These are phyloP conservation scores for Rubroboletus pulcherrimus DNA, from an alignment of 768 basidiomycete genomes.

Conservation along the genomic window DNA sequence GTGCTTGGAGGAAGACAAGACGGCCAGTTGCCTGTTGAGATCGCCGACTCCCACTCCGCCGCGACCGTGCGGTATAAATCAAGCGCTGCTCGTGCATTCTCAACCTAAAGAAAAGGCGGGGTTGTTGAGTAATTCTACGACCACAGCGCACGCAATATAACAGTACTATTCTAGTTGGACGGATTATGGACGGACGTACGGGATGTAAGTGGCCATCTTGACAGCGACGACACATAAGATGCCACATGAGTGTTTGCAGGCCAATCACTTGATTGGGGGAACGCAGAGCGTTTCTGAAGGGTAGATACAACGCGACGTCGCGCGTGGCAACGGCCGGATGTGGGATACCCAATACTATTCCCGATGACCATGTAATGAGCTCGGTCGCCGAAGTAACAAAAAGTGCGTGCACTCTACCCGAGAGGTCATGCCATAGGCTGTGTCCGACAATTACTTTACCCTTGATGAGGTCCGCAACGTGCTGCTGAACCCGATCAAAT, in stretches of 20 bases:
- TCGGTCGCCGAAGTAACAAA: not conserved
- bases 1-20: constrained; percentile 71
- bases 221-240: constrained; percentile 74
- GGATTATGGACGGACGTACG: constrained; percentile 41
- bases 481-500: constrained; percentile 64
- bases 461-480: constrained; percentile 61
- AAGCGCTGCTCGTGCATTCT: constrained; percentile 65
- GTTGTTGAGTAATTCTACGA: constrained; percentile 10
- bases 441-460: constrained; percentile 75
- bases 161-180: not conserved
- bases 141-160: not conserved
- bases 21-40: constrained; percentile 67
- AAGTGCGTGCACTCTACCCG: constrained; percentile 43
- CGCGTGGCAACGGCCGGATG: constrained; percentile 75
- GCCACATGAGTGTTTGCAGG: constrained; percentile 77
- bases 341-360: constrained; percentile 70
- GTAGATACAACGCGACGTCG: constrained; percentile 78
- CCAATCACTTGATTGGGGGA: constrained; percentile 66
- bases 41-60: constrained; percentile 61
- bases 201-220: constrained; percentile 71
- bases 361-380: constrained; percentile 15
- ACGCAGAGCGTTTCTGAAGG: constrained; percentile 69
- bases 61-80: constrained; percentile 55
- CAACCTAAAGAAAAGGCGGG: constrained; percentile 45
- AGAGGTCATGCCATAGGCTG: constrained; percentile 76